Evolutionary conservation across 2,329 filamentous ascomycete genomes (phyloP).

Genomic region (Cryphonectria nitschkei): DNA sequence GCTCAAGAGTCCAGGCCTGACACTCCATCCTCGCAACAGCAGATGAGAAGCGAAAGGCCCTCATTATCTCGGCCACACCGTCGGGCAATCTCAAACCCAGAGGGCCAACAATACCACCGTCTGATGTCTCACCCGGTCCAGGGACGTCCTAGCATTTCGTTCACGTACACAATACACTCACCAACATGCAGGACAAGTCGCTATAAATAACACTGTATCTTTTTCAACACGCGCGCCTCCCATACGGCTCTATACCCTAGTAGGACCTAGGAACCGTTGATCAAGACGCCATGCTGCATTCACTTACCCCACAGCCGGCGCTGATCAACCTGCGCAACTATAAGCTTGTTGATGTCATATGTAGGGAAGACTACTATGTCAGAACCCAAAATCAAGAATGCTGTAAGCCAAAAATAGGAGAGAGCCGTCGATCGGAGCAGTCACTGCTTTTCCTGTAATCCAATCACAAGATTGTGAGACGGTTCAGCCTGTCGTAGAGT

Average conservation of each 20-base stretch:
- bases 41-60: background rate
- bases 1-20: background rate
- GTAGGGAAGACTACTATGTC: background rate
- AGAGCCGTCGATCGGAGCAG: background rate
- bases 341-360: background rate
- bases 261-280: conserved; percentile 21
- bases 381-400: background rate
- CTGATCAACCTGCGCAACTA: conserved; percentile 1
- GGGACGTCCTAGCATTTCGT: background rate
- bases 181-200: conserved; percentile 1
- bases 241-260: background rate
- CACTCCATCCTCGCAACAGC: background rate
- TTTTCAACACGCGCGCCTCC: background rate
- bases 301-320: background rate
- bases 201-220: conserved; percentile 1
- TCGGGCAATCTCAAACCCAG: background rate
- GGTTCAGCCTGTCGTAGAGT: background rate
- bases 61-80: background rate
- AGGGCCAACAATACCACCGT: background rate
- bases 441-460: background rate
- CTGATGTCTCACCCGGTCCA: conserved; percentile 2
- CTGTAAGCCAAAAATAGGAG: background rate
- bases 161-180: background rate
- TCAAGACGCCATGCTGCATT: conserved; percentile 17
- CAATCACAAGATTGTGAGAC: background rate